These are phyloP conservation scores for Metschnikowia noctiluminum DNA, from an alignment of 805 yeast species.

Conservation along the genomic window DNA sequence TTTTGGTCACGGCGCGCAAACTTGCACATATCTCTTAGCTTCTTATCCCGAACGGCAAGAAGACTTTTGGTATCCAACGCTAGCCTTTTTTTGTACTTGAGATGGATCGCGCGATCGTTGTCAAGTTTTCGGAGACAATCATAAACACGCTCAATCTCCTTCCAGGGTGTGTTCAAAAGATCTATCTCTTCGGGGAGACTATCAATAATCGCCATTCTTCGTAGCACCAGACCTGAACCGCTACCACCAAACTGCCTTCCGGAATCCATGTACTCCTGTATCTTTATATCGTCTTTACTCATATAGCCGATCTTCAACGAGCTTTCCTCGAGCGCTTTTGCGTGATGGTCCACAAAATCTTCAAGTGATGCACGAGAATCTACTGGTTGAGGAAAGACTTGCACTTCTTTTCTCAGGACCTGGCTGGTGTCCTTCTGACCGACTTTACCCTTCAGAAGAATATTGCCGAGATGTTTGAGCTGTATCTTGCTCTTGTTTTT, in stretches of 20 bases:
- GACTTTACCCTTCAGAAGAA: conserved; percentile 32
- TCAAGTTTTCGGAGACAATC: conserved; percentile 31
- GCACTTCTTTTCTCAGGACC: conserved; percentile 1
- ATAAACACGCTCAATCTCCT: conserved; percentile 31
- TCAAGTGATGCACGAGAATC: conserved; percentile 4
- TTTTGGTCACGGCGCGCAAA: conserved; percentile 34
- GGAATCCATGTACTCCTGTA: conserved; percentile 35
- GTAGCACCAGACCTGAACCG: conserved; percentile 34
- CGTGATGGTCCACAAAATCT: conserved; percentile 8
- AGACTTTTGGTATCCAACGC: conserved; percentile 33
- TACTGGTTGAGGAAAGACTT: neutral
- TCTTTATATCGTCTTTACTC: conserved; percentile 35
- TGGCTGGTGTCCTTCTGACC: conserved; percentile 8
- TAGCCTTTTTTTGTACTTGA: conserved; percentile 34
- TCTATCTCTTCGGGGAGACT: conserved; percentile 37
- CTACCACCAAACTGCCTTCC: conserved; percentile 34
- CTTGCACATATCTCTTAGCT: conserved; percentile 33
- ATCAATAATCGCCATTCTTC: conserved; percentile 28
- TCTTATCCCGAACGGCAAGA: conserved; percentile 28
- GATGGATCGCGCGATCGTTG: conserved; percentile 35
- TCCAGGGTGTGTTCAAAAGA: conserved; percentile 27
- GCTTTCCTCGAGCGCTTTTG: conserved; percentile 19
- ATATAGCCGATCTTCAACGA: conserved; percentile 33
- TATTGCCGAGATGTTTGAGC: conserved; percentile 30
- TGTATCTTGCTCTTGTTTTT: conserved; percentile 19